phyloP scores from a whole-genome alignment of 192 early-diverging fungal species.

The Chytriomyces sp. region DNA sequence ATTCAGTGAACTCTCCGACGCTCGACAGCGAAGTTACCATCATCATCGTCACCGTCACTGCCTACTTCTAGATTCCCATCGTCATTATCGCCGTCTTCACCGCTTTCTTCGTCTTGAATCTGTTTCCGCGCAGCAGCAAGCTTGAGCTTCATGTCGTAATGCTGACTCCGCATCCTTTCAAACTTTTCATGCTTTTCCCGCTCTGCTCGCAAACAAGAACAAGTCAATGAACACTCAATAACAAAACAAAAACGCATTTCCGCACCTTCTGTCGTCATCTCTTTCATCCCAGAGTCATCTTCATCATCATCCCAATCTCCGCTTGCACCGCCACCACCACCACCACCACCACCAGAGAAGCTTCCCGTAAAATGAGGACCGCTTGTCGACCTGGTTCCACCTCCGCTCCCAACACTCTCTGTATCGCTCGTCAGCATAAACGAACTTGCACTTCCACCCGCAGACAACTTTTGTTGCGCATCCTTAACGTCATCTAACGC shows the following conservation, averaged over 20 bases:
- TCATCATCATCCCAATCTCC: conserved; percentile 42
- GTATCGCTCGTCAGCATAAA: conserved; percentile 32
- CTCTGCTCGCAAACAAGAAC: conserved; percentile 14
- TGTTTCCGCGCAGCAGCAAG: conserved; percentile 49
- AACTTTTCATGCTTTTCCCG: conserved; percentile 65
- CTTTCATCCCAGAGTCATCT: conserved; percentile 12
- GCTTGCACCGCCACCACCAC: neutral
- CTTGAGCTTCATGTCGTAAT: conserved; percentile 89
- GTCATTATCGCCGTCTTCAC: conserved; percentile 53
- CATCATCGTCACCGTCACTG: conserved; percentile 50
- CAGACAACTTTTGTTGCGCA: neutral
- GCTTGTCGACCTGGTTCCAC: neutral
- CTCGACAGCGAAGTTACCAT: conserved; percentile 50
- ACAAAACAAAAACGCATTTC: neutral
- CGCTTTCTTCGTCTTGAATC: conserved; percentile 41
- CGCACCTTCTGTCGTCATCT: conserved; percentile 39
- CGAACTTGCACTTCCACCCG: neutral
- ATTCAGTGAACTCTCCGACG: neutral
- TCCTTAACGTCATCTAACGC: conserved; percentile 5
- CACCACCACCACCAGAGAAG: neutral
- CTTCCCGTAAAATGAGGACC: neutral
- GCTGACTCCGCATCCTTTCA: conserved; percentile 73
- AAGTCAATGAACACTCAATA: neutral
- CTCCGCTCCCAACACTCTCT: conserved; percentile 5
- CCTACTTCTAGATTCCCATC: conserved; percentile 1